Base-by-base conservation (phyloP, 192 early-diverging fungal species). In the Rhizoclosmatium globosum region DNA sequence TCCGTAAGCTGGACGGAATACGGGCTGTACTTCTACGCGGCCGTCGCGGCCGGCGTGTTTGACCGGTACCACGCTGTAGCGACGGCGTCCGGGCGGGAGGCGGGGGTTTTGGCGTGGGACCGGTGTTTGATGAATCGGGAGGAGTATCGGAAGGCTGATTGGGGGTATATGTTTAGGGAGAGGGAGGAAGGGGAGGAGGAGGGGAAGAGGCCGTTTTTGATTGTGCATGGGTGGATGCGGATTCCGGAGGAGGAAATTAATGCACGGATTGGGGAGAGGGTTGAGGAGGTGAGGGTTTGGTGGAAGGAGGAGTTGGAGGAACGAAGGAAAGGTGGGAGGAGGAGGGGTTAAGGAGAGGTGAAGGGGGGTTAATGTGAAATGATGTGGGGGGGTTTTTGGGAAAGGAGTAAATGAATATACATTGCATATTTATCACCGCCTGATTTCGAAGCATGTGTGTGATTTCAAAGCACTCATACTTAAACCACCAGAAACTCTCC, bases 161-260 rank as follows among this genome's bases (percentile, higher is more conserved):
- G 62, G 62, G 41, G 9, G 9, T 17, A 41, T 17, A 64, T 64
- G 23, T 64, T 64, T 64, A 64, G 7, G 21, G 23, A 64, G 11
- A 64, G 23, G 21, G 21, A 23, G 41, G 13, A 64, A 53, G 17
- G 50, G 17, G 6, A 13, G 50, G 50, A 53, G 6, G 9, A 53
- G 15, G 23, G 13, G 13, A 64, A 64, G 23, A 6, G 62, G 11
- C 62, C 62, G 7, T 64, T 64, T 21, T 21, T 64, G 62, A 6
- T 64, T 23, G 23, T 64, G 23, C 62, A 64, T 64, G 6, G 11
- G 23, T 64, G 62, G 62, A 64, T 64, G 62, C 23, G 1, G 6
- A 64, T 64, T 64, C 62, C 62, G 23, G 11, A 17, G 13, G 21
- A 23, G 7, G 62, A 64, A 64, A 21, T 64, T 11, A 64, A 64